A percentile compares a stretch with the other conserved stretches of the same genome.
Evolutionary conservation across 352 stramenopile genomes (phyloP).

Genomic region (Globisporangium middletonii): DNA sequence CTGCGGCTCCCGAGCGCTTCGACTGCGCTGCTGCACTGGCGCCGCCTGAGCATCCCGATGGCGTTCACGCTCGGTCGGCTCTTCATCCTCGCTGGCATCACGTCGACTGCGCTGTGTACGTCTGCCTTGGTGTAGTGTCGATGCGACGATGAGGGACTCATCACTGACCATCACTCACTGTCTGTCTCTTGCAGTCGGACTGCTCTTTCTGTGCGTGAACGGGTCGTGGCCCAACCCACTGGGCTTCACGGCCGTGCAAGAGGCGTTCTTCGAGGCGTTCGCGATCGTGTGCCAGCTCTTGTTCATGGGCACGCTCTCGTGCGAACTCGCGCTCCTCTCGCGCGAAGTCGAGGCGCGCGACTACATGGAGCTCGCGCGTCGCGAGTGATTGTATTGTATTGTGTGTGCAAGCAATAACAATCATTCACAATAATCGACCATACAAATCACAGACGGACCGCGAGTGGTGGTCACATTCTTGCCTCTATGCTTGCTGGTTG

Average conservation of each 20-base stretch:
- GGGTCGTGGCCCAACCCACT: slow-evolving; percentile 71
- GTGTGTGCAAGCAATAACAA: neutral
- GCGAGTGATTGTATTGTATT: slow-evolving; percentile 22
- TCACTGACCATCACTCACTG: neutral
- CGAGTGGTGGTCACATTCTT: neutral
- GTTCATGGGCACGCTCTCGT: slow-evolving; percentile 82
- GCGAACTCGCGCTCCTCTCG: slow-evolving; percentile 56
- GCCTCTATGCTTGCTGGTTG: slow-evolving; percentile 53
- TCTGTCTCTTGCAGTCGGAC: slow-evolving; percentile 31
- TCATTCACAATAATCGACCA: neutral
- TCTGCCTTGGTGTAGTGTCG: neutral
- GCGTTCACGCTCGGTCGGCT: slow-evolving; percentile 45
- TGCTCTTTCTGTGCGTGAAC: slow-evolving; percentile 82
- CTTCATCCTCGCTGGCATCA: slow-evolving; percentile 41
- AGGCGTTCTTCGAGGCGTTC: slow-evolving; percentile 79
- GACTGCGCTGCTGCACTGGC: slow-evolving; percentile 41
- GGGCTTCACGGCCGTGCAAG: slow-evolving; percentile 72
- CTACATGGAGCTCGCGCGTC: slow-evolving; percentile 52
- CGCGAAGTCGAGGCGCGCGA: slow-evolving; percentile 56
- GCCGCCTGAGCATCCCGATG: slow-evolving; percentile 35
- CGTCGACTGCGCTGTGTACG: slow-evolving; percentile 64
- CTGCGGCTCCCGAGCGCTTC: slow-evolving; percentile 14
- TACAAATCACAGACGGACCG: no score
- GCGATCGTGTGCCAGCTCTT: slow-evolving; percentile 85
- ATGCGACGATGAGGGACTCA: neutral